phyloP scores from a whole-genome alignment of 169 alveolate genomes.

The Eimeria necatrix region DNA sequence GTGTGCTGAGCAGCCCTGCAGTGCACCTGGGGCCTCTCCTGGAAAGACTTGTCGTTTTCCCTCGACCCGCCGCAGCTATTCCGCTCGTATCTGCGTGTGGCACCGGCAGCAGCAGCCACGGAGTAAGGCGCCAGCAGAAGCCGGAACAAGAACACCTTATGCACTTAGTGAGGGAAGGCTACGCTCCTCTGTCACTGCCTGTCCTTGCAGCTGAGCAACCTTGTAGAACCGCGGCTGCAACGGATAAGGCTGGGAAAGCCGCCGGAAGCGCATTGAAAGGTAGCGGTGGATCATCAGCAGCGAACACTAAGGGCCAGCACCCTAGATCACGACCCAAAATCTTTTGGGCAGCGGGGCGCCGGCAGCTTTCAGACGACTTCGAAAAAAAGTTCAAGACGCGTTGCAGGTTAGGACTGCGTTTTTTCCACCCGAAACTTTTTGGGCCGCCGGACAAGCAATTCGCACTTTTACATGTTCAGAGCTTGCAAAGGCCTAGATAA shows the following conservation, averaged over 20 bases:
- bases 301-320: background rate
- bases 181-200: slow-evolving; percentile 53
- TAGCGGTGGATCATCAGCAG: background rate
- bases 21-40: slow-evolving; percentile 1
- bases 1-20: background rate
- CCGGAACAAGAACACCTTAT: background rate
- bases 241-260: background rate
- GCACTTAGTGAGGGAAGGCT: slow-evolving; percentile 26
- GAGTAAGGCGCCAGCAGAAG: background rate
- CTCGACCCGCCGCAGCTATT: slow-evolving; percentile 45
- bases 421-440: background rate
- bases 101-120: background rate
- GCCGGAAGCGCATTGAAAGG: background rate
- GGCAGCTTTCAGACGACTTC: background rate
- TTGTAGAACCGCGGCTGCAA: background rate
- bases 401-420: background rate
- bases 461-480: too few relatives aligned
- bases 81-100: background rate
- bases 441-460: too few relatives aligned
- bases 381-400: background rate
- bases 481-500: too few relatives aligned
- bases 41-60: slow-evolving; percentile 35
- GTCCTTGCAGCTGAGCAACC: slow-evolving; percentile 20
- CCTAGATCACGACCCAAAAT: background rate
- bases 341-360: slow-evolving; percentile 58